Conservation (phyloP, 805 yeast genomes). For the Metschnikowia proteae region DNA sequence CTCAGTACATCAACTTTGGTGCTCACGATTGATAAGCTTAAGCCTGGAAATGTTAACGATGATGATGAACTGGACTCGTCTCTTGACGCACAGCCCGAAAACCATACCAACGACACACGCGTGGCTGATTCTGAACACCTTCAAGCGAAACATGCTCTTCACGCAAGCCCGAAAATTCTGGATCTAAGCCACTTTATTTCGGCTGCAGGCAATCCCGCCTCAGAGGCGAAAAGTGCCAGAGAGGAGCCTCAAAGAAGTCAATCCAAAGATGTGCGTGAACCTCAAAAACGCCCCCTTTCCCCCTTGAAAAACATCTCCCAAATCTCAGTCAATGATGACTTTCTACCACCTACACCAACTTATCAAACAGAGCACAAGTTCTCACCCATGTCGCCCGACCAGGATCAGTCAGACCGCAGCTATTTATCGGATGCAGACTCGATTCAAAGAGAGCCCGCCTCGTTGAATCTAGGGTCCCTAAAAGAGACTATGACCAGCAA, state of each 20-base stretch:
- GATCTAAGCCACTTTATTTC: neutral
- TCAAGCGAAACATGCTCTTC: neutral
- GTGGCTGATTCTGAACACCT: neutral
- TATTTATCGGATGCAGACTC: constrained; percentile 39
- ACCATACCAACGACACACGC: neutral
- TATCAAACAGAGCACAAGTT: constrained; percentile 12
- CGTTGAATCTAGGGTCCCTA: constrained; percentile 20
- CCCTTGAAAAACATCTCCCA: neutral
- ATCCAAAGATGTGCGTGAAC: neutral
- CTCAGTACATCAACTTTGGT: constrained; percentile 21
- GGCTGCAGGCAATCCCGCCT: neutral
- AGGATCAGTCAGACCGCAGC: constrained; percentile 36
- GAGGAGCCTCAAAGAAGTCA: neutral
- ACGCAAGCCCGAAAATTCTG: neutral
- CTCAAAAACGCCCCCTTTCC: neutral
- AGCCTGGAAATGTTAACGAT: neutral
- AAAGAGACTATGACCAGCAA: neutral
- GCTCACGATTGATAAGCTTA: constrained; percentile 31
- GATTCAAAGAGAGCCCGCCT: constrained; percentile 35
- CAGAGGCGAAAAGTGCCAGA: neutral
- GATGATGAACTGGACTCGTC: constrained; percentile 10
- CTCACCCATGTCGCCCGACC: constrained; percentile 22
- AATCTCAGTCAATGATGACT: neutral
- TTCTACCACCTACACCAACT: constrained; percentile 31
- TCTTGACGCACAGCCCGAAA: neutral